A percentile compares a stretch with the other conserved stretches of the same genome.
phyloP scores from a whole-genome alignment of 768 basidiomycete genomes.

The Leccinum broughii region DNA sequence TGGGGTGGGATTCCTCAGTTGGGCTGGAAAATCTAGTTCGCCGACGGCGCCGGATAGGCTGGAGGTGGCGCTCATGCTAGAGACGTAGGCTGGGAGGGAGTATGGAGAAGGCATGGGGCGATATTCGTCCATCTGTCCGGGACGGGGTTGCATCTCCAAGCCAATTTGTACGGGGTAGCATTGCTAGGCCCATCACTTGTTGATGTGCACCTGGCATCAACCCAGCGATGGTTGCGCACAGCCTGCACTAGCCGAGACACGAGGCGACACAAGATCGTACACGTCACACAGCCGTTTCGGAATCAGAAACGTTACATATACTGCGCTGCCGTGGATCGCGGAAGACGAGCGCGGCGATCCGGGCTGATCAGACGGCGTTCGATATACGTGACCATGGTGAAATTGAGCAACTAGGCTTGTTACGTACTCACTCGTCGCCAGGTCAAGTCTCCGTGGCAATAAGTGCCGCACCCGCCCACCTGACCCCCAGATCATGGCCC shows the following conservation, averaged over 20 bases:
- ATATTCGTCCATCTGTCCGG: slow-evolving; percentile 43
- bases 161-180: slow-evolving; percentile 30
- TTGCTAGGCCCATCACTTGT: slow-evolving; percentile 24
- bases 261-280: slow-evolving; percentile 30
- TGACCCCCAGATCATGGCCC: slow-evolving; percentile 11
- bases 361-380: slow-evolving; percentile 27
- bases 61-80: slow-evolving; percentile 45
- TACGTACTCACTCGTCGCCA: slow-evolving; percentile 25
- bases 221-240: slow-evolving; percentile 31
- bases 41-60: slow-evolving; percentile 66
- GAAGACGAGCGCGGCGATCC: slow-evolving; percentile 25
- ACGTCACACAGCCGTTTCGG: slow-evolving; percentile 34
- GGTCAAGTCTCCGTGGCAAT: slow-evolving; percentile 18
- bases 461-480: slow-evolving; percentile 10
- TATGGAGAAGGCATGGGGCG: slow-evolving; percentile 33
- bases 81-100: slow-evolving; percentile 38
- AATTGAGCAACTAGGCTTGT: slow-evolving; percentile 14
- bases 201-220: slow-evolving; percentile 26
- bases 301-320: slow-evolving; percentile 30
- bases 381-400: slow-evolving; percentile 23
- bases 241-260: slow-evolving; percentile 31
- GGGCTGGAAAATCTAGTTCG: slow-evolving; percentile 44
- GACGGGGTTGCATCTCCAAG: slow-evolving; percentile 34
- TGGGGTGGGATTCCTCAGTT: slow-evolving; percentile 30
- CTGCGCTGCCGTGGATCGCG: slow-evolving; percentile 25